Percentiles rank a stretch among this genome's conserved stretches.
phyloP scores from a whole-genome alignment of 768 basidiomycete species.

The Gyrodon lividus region DNA sequence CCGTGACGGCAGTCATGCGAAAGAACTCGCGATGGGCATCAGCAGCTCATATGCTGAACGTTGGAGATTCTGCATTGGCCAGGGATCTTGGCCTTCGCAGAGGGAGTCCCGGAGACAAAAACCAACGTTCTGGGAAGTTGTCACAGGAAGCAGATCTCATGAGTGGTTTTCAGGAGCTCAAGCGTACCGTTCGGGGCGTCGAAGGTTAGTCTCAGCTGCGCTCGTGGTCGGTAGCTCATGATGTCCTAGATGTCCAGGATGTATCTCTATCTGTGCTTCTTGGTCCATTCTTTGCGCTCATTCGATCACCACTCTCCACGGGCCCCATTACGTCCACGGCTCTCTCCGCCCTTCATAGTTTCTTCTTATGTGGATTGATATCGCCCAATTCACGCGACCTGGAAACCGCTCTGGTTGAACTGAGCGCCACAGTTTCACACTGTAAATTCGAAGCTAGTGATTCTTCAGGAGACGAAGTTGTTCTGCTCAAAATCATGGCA shows the following conservation, averaged over 20 bases:
- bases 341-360: conserved; percentile 81
- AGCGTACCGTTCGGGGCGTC: conserved; percentile 66
- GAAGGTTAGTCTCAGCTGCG: conserved; percentile 46
- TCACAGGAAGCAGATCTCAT: conserved; percentile 83
- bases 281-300: conserved; percentile 87
- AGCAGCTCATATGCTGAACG: conserved; percentile 57
- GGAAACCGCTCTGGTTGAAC: conserved; percentile 68
- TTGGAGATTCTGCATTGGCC: conserved; percentile 67
- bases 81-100: conserved; percentile 73
- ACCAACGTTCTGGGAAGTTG: conserved; percentile 46
- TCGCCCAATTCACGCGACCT: conserved; percentile 53
- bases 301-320: conserved; percentile 91
- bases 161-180: conserved; percentile 85
- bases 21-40: conserved; percentile 97
- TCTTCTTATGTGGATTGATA: conserved; percentile 81
- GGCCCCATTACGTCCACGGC: conserved; percentile 97
- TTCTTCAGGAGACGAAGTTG: conserved; percentile 96
- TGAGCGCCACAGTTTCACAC: conserved; percentile 88
- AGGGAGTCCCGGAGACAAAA: conserved; percentile 45
- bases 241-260: conserved; percentile 54
- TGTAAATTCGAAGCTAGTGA: conserved; percentile 99
- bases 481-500: conserved; percentile 86
- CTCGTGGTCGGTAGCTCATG: conserved; percentile 13
- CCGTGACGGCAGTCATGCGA: conserved; percentile 93
- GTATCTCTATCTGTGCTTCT: conserved; percentile 65